Evolutionary conservation across 2,329 filamentous ascomycete species (phyloP).

Genomic region (Fusarium solani-melongenae): DNA sequence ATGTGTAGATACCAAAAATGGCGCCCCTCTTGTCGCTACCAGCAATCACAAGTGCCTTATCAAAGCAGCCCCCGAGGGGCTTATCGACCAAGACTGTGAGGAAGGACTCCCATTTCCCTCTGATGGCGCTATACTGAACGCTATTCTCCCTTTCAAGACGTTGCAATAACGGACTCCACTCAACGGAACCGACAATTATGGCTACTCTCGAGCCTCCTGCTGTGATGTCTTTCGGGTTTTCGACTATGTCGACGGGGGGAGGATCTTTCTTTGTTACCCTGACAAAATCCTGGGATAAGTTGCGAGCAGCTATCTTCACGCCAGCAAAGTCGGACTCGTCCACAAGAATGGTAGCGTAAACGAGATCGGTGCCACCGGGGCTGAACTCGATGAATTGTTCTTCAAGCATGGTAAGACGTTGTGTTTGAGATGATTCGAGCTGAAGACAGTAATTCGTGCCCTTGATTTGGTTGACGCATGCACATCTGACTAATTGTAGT

Average conservation of each 20-base stretch:
- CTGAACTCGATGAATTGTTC: conserved; percentile 16
- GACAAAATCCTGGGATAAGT: conserved; percentile 24
- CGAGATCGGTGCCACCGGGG: conserved; percentile 4
- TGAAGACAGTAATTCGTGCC: background rate
- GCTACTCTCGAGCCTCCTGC: background rate
- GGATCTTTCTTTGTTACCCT: conserved; percentile 4
- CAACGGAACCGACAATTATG: conserved; percentile 9
- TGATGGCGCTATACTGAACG: background rate
- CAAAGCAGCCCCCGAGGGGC: background rate
- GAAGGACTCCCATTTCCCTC: conserved; percentile 29
- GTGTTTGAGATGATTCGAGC: background rate
- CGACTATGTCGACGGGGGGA: background rate
- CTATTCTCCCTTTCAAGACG: background rate
- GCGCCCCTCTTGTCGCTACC: conserved; percentile 29
- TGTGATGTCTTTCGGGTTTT: background rate
- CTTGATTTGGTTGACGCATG: background rate
- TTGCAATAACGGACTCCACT: conserved; percentile 4
- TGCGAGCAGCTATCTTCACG: conserved; percentile 17
- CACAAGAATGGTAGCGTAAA: conserved; percentile 19
- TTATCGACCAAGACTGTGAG: background rate
- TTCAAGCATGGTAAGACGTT: conserved; percentile 18
- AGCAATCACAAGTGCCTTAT: background rate
- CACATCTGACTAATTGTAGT: background rate
- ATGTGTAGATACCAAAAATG: conserved; percentile 19
- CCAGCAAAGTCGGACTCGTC: conserved; percentile 21